phyloP scores from a whole-genome alignment of 2,329 filamentous ascomycete genomes.

The Trichoderma sp. region DNA sequence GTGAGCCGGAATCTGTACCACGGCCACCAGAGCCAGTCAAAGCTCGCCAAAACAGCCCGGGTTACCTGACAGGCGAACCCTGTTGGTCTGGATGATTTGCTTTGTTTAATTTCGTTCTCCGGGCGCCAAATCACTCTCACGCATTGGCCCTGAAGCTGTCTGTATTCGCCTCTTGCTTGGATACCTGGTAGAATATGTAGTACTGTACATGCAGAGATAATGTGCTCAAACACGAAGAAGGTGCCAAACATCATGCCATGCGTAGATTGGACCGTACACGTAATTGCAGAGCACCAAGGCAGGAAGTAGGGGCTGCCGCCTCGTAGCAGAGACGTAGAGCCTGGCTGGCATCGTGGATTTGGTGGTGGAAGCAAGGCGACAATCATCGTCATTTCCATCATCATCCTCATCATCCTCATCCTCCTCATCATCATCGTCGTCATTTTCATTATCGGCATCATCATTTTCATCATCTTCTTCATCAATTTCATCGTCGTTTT shows the following conservation, averaged over 20 bases:
- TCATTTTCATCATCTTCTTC: neutral
- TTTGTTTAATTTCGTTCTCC: neutral
- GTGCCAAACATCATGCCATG: neutral
- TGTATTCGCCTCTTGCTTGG: too few relatives aligned
- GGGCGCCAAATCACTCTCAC: neutral
- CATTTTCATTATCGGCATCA: neutral
- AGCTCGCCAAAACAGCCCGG: neutral
- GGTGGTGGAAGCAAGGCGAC: neutral
- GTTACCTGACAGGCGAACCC: neutral
- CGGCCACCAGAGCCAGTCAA: neutral
- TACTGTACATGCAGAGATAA: too few relatives aligned
- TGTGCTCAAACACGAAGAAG: neutral
- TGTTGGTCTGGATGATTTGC: neutral
- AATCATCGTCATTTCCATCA: neutral
- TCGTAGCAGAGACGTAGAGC: too few relatives aligned
- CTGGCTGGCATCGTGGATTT: too few relatives aligned
- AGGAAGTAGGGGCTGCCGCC: too few relatives aligned
- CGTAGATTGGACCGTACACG: neutral
- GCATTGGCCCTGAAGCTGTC: neutral
- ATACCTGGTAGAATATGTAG: too few relatives aligned
- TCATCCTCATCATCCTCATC: neutral
- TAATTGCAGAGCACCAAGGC: neutral
- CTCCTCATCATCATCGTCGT: neutral
- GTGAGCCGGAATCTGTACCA: neutral
- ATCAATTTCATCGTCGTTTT: neutral